phyloP scores from a whole-genome alignment of 2,329 filamentous ascomycete species.

The Botrytis aclada region DNA sequence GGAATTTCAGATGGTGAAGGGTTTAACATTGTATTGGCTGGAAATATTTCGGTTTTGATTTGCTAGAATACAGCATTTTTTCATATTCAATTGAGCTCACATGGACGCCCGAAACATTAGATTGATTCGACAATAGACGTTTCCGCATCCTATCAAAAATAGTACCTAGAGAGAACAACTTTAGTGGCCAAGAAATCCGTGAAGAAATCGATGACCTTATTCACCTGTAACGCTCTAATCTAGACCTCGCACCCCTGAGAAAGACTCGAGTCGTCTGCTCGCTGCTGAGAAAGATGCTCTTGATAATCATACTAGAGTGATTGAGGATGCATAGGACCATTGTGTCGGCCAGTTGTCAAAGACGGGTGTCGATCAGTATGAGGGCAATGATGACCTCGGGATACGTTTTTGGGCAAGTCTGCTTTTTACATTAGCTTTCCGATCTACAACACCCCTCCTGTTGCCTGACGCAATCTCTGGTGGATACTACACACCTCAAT shows the following conservation, averaged over 20 bases:
- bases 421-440: constrained; percentile 17
- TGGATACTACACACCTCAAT: constrained; percentile 28
- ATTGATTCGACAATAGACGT: neutral
- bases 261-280: neutral
- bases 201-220: too few species aligned
- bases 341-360: neutral
- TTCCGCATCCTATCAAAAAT: neutral
- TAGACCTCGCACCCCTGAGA: neutral
- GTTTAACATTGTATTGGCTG: neutral
- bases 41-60: fast-evolving
- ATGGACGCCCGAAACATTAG: neutral
- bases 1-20: neutral
- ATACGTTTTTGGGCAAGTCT: neutral
- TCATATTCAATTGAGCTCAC: neutral
- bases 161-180: neutral
- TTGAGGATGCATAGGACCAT: neutral
- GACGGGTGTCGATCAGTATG: neutral
- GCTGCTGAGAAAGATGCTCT: neutral
- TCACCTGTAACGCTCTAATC: too few species aligned
- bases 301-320: neutral
- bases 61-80: neutral
- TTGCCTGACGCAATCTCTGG: constrained; percentile 25
- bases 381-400: neutral
- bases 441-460: constrained; percentile 24
- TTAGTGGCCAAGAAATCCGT: too few species aligned